Evolutionary conservation across 2,329 filamentous ascomycete species (phyloP), one percentile per base, ranked within the genome.

Genomic region (Cladophialophora immunda): DNA sequence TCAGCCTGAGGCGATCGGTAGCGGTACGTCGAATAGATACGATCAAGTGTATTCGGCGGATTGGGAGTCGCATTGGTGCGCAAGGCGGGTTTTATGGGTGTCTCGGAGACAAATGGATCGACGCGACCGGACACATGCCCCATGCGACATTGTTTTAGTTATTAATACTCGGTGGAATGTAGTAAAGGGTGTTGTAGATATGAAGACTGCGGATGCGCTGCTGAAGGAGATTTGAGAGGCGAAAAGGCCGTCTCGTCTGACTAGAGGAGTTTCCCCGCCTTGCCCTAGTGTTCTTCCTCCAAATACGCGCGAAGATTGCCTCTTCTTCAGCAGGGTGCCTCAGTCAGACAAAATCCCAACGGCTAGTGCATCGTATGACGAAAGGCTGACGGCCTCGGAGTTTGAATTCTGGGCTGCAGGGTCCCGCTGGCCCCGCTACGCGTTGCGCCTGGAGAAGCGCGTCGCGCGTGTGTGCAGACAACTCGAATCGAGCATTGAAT

Each of bases 61-160:
- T 58, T 61, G 45, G 64, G 50, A 25, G 55, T 69, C 47, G 54
- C 58, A 63, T 64, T 50, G 30, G 58, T 25, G 55, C 30, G 50
- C 13, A 58, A 45, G 22, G 34, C 41, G 50, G 50, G 52, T 58
- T 52, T 64, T 36, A 27, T 58, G n/a, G 58, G 62, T 59, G 45
- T 67, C 62, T 60, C 47, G 13, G 50, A 56, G 34, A 52, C 45
- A 27, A 62, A 67, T 29, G 62, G 62, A 62, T 64, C 62, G 62
- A 60, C 15, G 53, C 58, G 54, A 57, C 58, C 54, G 54, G 54
- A 61, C 30, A 38, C n/a, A 65, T 59, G 62, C 34, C 58, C 50
- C 65, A 70, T 67, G 62, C 65, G 65, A 67, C 68, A 70, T 70
- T 64, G 58, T 62, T 58, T 22, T 34, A 60, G 38, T 36, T 66